A percentile compares a stretch with the other conserved stretches of the same genome.
Conservation (phyloP, 371 early-diverging fungal genomes). For the Rhizomucor miehei region DNA sequence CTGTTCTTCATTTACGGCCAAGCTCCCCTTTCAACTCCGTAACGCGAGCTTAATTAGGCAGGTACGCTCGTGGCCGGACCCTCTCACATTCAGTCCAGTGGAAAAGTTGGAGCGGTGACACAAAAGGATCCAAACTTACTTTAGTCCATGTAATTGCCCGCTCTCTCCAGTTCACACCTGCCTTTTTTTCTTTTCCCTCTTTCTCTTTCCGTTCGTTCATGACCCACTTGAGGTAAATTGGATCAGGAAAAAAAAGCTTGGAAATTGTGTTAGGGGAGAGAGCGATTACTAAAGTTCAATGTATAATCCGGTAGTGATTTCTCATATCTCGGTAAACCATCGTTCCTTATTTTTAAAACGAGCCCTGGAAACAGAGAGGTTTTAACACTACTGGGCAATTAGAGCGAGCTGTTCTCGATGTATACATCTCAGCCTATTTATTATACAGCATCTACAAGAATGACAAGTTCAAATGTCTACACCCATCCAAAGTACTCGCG, state of each 20-base stretch:
- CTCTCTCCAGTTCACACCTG: background rate
- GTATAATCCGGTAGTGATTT: conserved; percentile 26
- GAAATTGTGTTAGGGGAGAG: no score
- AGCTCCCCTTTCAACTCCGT: background rate
- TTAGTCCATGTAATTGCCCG: background rate
- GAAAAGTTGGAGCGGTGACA: background rate
- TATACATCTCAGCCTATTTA: conserved; percentile 31
- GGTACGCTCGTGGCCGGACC: conserved; percentile 1
- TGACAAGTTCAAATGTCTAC: conserved; percentile 37
- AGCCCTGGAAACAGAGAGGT: background rate
- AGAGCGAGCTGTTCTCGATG: conserved; percentile 34
- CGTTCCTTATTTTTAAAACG: background rate
- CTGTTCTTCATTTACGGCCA: background rate
- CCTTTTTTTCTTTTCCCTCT: conserved; percentile 2
- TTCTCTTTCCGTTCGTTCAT: conserved; percentile 9
- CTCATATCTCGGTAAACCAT: conserved; percentile 34
- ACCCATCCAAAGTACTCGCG: conserved; percentile 28
- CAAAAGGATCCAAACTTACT: background rate
- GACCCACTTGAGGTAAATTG: conserved; percentile 39
- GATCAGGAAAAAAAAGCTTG: no score
- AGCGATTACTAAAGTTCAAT: background rate
- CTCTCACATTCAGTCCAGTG: background rate
- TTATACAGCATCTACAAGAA: conserved; percentile 30
- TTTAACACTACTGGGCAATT: background rate
- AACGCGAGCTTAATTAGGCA: conserved; percentile 3